These are phyloP conservation scores for Xylariaceae sp. DNA, from an alignment of 2,329 filamentous ascomycete species.

Conservation along the genomic window DNA sequence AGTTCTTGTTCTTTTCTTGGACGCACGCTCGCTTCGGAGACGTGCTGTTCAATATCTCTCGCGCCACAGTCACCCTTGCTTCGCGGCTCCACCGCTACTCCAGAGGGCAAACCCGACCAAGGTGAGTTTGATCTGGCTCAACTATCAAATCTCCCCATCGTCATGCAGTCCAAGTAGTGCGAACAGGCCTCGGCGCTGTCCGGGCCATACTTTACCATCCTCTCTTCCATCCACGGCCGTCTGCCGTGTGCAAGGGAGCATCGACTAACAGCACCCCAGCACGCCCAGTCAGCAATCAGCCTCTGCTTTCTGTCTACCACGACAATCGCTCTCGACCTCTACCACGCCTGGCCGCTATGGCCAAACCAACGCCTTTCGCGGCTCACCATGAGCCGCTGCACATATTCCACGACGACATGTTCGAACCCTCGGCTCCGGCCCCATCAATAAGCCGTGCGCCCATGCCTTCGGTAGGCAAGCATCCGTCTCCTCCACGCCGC, in stretches of 20 bases:
- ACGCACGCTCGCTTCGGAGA: slow-evolving; percentile 14
- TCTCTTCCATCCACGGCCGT: slow-evolving; percentile 2
- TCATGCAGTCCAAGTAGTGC: slow-evolving; percentile 12
- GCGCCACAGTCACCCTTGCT: slow-evolving; percentile 24
- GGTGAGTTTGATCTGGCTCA: slow-evolving; percentile 18
- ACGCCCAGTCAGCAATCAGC: too few relatives aligned
- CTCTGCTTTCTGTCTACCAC: too few relatives aligned
- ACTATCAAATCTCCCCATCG: slow-evolving; percentile 12
- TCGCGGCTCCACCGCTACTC: slow-evolving; percentile 26
- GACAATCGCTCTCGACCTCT: slow-evolving; percentile 6
- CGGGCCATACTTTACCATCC: slow-evolving; percentile 9
- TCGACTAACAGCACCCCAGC: slow-evolving; percentile 4
- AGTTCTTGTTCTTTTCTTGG: too few relatives aligned
- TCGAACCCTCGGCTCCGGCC: slow-evolving; percentile 36
- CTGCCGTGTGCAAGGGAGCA: slow-evolving; percentile 4
- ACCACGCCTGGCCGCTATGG: slow-evolving; percentile 38
- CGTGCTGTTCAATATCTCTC: slow-evolving; percentile 14
- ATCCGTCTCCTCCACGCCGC: slow-evolving; percentile 32
- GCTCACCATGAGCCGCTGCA: slow-evolving; percentile 40
- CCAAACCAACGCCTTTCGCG: slow-evolving; percentile 41
- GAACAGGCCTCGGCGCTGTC: slow-evolving; percentile 3
- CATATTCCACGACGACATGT: slow-evolving; percentile 39
- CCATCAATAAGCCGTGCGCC: slow-evolving; percentile 49
- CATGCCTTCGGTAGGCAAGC: slow-evolving; percentile 44
- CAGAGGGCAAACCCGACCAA: slow-evolving; percentile 17